These are phyloP conservation scores for Lipomyces sp. DNA, from an alignment of 805 yeast species.

Conservation along the genomic window DNA sequence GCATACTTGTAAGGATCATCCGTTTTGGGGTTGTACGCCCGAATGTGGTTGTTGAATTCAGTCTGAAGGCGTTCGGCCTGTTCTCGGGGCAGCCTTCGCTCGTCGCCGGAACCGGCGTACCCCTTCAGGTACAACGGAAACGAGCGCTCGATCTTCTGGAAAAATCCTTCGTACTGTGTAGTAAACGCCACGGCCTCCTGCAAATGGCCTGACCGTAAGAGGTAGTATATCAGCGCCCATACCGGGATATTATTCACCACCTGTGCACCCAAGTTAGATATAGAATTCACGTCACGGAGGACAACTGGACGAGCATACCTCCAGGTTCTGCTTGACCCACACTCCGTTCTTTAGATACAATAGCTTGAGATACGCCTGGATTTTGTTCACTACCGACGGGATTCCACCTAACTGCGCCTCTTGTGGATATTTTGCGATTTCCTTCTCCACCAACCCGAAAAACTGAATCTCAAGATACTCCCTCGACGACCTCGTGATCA, in stretches of 20 bases:
- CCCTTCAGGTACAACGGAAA: conserved; percentile 77
- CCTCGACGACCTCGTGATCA: conserved; percentile 55
- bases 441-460: conserved; percentile 64
- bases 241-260: conserved; percentile 80
- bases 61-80: conserved; percentile 64
- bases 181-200: conserved; percentile 75
- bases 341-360: conserved; percentile 44
- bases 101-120: conserved; percentile 55
- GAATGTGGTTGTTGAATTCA: conserved; percentile 83
- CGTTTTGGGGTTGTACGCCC: conserved; percentile 53
- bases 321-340: conserved; percentile 54
- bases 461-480: conserved; percentile 72
- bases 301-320: conserved; percentile 30
- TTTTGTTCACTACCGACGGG: conserved; percentile 69
- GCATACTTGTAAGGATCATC: conserved; percentile 90
- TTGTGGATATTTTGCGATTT: conserved; percentile 50
- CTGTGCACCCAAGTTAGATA: background rate
- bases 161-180: conserved; percentile 59
- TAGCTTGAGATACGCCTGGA: conserved; percentile 57
- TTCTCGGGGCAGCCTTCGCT: conserved; percentile 55
- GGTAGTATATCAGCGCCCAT: conserved; percentile 89
- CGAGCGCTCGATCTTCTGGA: conserved; percentile 79
- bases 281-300: background rate
- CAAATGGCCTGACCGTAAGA: conserved; percentile 77
- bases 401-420: conserved; percentile 58